Conservation (phyloP, 2,329 filamentous ascomycete species). For the Chalara sp. region DNA sequence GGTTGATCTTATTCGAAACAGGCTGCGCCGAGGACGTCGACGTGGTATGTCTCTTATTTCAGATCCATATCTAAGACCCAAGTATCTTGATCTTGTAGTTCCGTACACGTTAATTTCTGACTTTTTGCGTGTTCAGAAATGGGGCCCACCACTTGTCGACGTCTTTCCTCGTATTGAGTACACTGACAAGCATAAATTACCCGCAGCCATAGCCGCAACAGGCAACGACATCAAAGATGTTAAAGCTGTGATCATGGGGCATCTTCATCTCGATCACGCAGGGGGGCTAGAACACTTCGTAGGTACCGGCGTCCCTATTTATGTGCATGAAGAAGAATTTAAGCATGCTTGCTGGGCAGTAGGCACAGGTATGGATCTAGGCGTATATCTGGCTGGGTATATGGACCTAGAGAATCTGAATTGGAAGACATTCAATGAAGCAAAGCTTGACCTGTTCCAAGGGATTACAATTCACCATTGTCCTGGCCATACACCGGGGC, state of each 20-base stretch:
- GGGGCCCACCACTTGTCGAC: slow-evolving; percentile 29
- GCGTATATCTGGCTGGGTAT: slow-evolving; percentile 24
- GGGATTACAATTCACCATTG: slow-evolving; percentile 29
- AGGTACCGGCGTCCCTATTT: slow-evolving; percentile 33
- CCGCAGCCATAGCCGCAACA: slow-evolving; percentile 8
- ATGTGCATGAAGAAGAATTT: slow-evolving; percentile 37
- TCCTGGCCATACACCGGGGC: slow-evolving; percentile 22
- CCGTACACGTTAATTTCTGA: too few relatives aligned
- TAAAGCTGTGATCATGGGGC: slow-evolving; percentile 37
- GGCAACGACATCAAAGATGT: slow-evolving; percentile 34
- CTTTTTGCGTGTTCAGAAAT: slow-evolving; percentile 6
- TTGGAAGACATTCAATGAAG: slow-evolving; percentile 36
- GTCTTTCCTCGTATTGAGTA: slow-evolving; percentile 32
- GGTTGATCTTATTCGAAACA: too few relatives aligned
- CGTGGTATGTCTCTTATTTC: too few relatives aligned
- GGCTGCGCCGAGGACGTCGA: too few relatives aligned
- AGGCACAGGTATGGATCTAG: slow-evolving; percentile 30
- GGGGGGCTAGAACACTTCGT: slow-evolving; percentile 37
- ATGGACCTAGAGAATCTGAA: slow-evolving; percentile 23
- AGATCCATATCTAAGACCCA: too few relatives aligned
- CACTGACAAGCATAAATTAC: slow-evolving; percentile 17
- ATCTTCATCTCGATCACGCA: slow-evolving; percentile 39
- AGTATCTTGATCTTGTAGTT: too few relatives aligned
- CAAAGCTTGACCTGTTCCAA: slow-evolving; percentile 31
- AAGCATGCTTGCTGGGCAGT: slow-evolving; percentile 36